A percentile compares a stretch with the other conserved stretches of the same genome.
phyloP scores from a whole-genome alignment of 164 flowering plant species.

The Houttuynia cordata region DNA sequence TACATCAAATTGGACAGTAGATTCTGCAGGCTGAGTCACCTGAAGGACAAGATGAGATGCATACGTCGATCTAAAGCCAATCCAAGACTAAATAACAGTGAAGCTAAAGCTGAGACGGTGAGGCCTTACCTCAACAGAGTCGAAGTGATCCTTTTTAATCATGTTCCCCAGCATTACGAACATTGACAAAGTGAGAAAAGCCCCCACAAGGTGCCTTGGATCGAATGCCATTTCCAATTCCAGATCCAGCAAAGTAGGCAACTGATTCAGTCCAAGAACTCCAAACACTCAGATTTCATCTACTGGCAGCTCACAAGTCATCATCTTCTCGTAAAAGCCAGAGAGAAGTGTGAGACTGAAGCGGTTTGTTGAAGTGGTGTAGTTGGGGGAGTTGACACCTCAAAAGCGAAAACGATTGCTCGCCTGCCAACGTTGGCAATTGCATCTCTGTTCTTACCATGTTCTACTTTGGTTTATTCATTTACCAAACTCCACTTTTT shows the following conservation, averaged over 20 bases:
- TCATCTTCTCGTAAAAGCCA: too few species aligned
- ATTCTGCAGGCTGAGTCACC: constrained; percentile 24
- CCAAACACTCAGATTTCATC: constrained; percentile 1
- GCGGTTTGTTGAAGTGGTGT: neutral
- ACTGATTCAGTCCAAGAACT: neutral
- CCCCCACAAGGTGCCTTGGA: constrained; percentile 79
- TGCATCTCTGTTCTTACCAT: too few species aligned
- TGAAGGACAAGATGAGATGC: constrained; percentile 1
- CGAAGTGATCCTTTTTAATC: constrained; percentile 86
- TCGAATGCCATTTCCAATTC: constrained; percentile 65
- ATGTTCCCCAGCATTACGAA: constrained; percentile 86
- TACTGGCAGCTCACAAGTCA: too few species aligned
- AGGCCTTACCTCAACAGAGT: constrained; percentile 7
- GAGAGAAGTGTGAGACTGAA: too few species aligned
- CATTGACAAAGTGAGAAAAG: constrained; percentile 76
- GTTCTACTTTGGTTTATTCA: neutral
- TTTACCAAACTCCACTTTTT: constrained; percentile 1
- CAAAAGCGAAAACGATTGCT: too few species aligned
- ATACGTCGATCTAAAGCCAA: neutral
- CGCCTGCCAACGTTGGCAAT: too few species aligned
- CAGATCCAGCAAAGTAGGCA: neutral
- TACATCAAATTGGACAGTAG: constrained; percentile 18
- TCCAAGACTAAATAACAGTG: neutral
- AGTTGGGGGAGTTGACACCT: neutral
- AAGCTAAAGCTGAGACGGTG: neutral